Conservation (phyloP, 495 filamentous ascomycete species). For the Hypoxylon subgilvum region DNA sequence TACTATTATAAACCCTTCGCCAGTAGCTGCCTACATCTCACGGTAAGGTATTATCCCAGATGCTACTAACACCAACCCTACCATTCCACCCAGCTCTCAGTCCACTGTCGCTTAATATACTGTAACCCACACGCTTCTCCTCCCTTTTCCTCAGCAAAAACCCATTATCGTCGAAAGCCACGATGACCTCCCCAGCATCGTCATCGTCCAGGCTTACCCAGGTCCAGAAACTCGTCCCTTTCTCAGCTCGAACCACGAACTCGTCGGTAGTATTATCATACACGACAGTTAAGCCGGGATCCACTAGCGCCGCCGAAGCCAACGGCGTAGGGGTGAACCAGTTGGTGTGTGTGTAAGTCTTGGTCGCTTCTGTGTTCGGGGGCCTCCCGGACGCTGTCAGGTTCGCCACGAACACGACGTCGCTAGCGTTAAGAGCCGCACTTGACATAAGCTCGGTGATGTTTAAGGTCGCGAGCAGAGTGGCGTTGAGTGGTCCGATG, state of each 20-base stretch:
- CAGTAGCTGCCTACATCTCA: background rate
- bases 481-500: constrained; percentile 68
- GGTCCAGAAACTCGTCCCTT: constrained; percentile 67
- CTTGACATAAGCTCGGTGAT: constrained; percentile 26
- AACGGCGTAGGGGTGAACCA: constrained; percentile 62
- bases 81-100: constrained; percentile 56
- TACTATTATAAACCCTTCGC: too few relatives aligned
- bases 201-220: constrained; percentile 65
- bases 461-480: constrained; percentile 56
- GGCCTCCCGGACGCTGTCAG: constrained; percentile 59
- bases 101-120: constrained; percentile 52
- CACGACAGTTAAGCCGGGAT: constrained; percentile 59
- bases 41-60: constrained; percentile 66
- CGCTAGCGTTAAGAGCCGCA: constrained; percentile 39
- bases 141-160: constrained; percentile 64
- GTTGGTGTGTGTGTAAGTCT: constrained; percentile 62
- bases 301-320: constrained; percentile 58
- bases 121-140: constrained; percentile 54
- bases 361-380: constrained; percentile 57
- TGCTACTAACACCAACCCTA: constrained; percentile 63
- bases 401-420: constrained; percentile 63
- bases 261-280: constrained; percentile 45
- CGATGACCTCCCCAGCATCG: constrained; percentile 54
- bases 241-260: constrained; percentile 65
- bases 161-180: constrained; percentile 66